Conservation (phyloP, 768 basidiomycete species). For the Rhodosporidiobolus sp. region DNA sequence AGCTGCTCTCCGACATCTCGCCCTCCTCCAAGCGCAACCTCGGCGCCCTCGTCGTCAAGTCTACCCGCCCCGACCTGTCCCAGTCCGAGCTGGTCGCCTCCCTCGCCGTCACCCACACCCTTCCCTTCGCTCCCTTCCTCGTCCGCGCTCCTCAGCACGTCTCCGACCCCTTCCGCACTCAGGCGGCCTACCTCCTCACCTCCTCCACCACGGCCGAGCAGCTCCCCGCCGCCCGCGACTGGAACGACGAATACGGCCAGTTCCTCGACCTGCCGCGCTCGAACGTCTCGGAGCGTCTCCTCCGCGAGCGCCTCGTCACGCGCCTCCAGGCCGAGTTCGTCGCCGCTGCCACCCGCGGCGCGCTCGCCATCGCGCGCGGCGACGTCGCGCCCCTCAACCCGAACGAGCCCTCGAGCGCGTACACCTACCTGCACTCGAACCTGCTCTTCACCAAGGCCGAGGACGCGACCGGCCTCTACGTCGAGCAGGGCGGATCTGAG, state of each 20-base stretch:
- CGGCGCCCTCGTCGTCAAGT: constrained; percentile 27
- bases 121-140: constrained; percentile 52
- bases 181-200: constrained; percentile 52
- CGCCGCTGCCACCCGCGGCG: constrained; percentile 49
- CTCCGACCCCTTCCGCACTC: constrained; percentile 50
- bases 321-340: constrained; percentile 52
- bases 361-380: constrained; percentile 50
- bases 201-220: constrained; percentile 49
- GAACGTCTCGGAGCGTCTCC: constrained; percentile 49
- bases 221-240: constrained; percentile 52
- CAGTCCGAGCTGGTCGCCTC: constrained; percentile 47
- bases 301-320: constrained; percentile 51
- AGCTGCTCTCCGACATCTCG: constrained; percentile 51
- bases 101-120: constrained; percentile 50
- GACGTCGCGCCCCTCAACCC: constrained; percentile 53
- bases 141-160: constrained; percentile 46
- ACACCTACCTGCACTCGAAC: constrained; percentile 53
- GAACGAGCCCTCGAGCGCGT: constrained; percentile 49
- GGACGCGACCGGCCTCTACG: constrained; percentile 51
- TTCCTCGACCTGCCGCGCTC: constrained; percentile 50
- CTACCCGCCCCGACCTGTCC: constrained; percentile 23
- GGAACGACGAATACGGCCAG: constrained; percentile 54
- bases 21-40: constrained; percentile 48
- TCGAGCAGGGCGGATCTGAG: constrained; percentile 52
- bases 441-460: constrained; percentile 54